phyloP scores from a whole-genome alignment of 2,329 filamentous ascomycete species.

The Microcyclospora pomicola region DNA sequence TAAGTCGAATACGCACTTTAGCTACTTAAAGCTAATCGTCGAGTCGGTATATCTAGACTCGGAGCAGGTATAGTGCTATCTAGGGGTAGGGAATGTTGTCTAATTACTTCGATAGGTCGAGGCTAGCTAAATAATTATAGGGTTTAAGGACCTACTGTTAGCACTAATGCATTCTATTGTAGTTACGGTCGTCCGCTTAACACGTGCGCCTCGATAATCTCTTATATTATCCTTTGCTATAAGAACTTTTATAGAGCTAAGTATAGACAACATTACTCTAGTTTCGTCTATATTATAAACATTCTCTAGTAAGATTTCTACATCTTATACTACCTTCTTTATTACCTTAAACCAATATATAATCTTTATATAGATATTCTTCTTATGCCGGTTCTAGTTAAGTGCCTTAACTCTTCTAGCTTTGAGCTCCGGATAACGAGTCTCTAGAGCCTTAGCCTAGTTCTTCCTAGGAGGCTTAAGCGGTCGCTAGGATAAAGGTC shows the following conservation, averaged over 20 bases:
- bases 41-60: slow-evolving; percentile 16
- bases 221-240: slow-evolving; percentile 15
- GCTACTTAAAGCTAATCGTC: slow-evolving; percentile 24
- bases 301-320: slow-evolving; percentile 15
- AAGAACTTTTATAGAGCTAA: slow-evolving; percentile 20
- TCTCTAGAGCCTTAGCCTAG: slow-evolving; percentile 11
- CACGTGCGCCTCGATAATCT: slow-evolving; percentile 13
- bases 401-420: slow-evolving; percentile 13
- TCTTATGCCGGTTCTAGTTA: slow-evolving; percentile 16
- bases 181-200: slow-evolving; percentile 16
- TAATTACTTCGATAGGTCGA: slow-evolving; percentile 16
- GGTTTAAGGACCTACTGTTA: slow-evolving; percentile 15
- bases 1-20: slow-evolving; percentile 25
- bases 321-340: slow-evolving; percentile 13
- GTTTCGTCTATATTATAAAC: no score
- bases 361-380: slow-evolving; percentile 21
- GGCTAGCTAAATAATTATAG: slow-evolving; percentile 18
- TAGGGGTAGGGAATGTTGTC: slow-evolving; percentile 15
- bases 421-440: slow-evolving; percentile 15
- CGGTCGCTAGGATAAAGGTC: slow-evolving; percentile 1
- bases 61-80: slow-evolving; percentile 9
- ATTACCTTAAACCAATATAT: slow-evolving; percentile 22
- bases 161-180: slow-evolving; percentile 16
- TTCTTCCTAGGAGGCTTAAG: slow-evolving; percentile 8
- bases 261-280: slow-evolving; percentile 19